A percentile compares a stretch with the other conserved stretches of the same genome.
These are phyloP conservation scores for Ceratonia siliqua DNA, from an alignment of 306 rosid species.

Conservation along the genomic window DNA sequence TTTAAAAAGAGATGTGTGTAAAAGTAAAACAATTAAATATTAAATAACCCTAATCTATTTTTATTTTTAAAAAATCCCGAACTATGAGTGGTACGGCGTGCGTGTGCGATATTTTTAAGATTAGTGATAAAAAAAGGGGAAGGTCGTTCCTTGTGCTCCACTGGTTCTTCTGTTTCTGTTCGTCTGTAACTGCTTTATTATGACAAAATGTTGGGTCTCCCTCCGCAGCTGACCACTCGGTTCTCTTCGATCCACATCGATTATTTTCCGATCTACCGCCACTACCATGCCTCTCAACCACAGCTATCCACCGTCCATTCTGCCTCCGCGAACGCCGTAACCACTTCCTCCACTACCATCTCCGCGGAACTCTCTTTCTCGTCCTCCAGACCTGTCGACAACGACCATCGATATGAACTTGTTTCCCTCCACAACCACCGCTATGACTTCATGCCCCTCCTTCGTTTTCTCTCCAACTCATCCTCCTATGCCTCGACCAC, in stretches of 20 bases:
- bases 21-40: too few species aligned
- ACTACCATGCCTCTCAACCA: slow-evolving; percentile 20
- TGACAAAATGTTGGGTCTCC: slow-evolving; percentile 29
- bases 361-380: slow-evolving; percentile 36
- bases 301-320: slow-evolving; percentile 15
- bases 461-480: slow-evolving; percentile 46
- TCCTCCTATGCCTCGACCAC: too few species aligned
- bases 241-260: slow-evolving; percentile 16
- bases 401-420: slow-evolving; percentile 34
- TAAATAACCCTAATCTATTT: too few species aligned
- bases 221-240: slow-evolving; percentile 35
- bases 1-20: too few species aligned
- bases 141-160: too few species aligned
- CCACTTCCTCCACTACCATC: slow-evolving; percentile 29
- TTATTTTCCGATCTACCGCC: slow-evolving; percentile 2
- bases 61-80: too few species aligned
- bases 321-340: slow-evolving; percentile 2
- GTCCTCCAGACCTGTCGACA: slow-evolving; percentile 29
- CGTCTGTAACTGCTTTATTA: background rate
- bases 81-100: background rate
- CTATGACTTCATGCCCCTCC: slow-evolving; percentile 61
- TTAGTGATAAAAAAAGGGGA: too few species aligned
- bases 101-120: background rate
- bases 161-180: too few species aligned
- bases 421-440: slow-evolving; percentile 41